phyloP scores from a whole-genome alignment of 306 rosid species.

The Cucumis cinereus region DNA sequence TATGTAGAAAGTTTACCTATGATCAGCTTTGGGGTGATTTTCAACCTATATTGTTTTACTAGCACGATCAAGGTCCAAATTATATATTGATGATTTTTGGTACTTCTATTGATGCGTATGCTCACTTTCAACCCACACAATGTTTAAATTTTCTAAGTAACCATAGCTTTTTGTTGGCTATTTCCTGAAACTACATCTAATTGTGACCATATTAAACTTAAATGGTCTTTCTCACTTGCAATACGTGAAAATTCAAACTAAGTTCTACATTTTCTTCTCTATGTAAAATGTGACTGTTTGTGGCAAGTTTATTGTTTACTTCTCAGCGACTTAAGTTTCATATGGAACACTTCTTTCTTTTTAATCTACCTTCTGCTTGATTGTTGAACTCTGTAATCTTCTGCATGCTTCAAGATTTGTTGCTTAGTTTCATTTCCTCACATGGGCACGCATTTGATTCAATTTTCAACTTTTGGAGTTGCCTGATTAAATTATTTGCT shows the following conservation, averaged over 20 bases:
- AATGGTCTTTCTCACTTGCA: background rate
- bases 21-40: background rate
- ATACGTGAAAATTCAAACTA: background rate
- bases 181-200: background rate
- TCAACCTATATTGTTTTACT: background rate
- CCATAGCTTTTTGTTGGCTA: background rate
- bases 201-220: background rate
- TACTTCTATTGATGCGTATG: background rate
- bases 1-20: background rate
- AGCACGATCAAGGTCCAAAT: background rate
- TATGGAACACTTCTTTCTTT: background rate
- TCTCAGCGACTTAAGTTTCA: background rate
- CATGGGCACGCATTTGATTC: background rate
- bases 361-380: too few relatives aligned
- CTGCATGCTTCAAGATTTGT: background rate
- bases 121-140: background rate
- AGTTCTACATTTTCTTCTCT: background rate
- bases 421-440: background rate
- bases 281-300: background rate
- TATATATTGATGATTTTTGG: background rate
- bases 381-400: too few relatives aligned
- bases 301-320: background rate
- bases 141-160: background rate
- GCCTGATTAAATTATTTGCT: constrained; percentile 11
- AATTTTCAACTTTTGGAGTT: background rate